Evolutionary conservation across 140 eudicot species (phyloP).

Genomic region (Stevia rebaudiana): DNA sequence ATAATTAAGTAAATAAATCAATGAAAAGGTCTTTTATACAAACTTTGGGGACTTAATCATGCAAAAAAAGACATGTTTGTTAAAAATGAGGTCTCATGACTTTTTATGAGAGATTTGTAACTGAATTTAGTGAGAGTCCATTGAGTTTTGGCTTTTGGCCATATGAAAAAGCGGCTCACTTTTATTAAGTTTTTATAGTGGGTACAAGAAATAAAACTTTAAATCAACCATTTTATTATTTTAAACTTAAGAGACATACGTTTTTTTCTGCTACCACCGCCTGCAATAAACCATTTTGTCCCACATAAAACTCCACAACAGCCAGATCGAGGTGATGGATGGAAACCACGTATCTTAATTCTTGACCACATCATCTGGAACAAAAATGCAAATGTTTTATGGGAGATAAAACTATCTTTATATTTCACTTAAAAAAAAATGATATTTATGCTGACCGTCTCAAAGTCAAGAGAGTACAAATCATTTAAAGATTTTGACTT

Average conservation of each 20-base stretch:
- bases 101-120: neutral
- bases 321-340: constrained; percentile 97
- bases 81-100: neutral
- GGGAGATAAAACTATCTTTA: neutral
- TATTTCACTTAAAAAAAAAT: neutral
- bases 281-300: constrained; percentile 90
- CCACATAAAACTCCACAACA: constrained; percentile 95
- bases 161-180: neutral
- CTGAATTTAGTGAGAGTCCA: neutral
- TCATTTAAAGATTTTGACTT: constrained; percentile 89
- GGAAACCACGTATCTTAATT: constrained; percentile 74
- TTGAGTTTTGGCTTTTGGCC: neutral
- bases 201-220: neutral
- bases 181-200: neutral
- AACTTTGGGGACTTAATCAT: neutral
- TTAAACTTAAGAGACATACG: constrained; percentile 36
- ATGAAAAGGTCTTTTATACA: neutral
- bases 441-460: constrained; percentile 52
- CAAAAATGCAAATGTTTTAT: constrained; percentile 3
- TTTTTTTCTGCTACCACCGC: constrained; percentile 90
- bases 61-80: neutral
- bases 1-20: neutral
- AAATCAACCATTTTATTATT: neutral
- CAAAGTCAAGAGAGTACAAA: constrained; percentile 82
- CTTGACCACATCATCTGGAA: constrained; percentile 91